A percentile compares a stretch with the other conserved stretches of the same genome.
These are phyloP conservation scores for Solanum medicagineum DNA, from an alignment of 257 asterid genomes.

Conservation along the genomic window DNA sequence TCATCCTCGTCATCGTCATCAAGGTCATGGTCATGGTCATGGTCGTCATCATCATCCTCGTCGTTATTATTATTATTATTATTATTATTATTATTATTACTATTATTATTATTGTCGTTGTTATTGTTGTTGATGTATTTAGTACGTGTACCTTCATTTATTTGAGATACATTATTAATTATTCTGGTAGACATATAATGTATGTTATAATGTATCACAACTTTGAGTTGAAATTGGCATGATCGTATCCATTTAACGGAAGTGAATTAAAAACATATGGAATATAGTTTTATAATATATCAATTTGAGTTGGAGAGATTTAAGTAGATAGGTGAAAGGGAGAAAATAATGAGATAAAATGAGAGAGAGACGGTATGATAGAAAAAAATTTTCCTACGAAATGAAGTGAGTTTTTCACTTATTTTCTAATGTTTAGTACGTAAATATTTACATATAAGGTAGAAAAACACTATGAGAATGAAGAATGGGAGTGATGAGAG, in stretches of 20 bases:
- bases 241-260: not conserved
- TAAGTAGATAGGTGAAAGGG: not conserved
- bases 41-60: too few relatives aligned
- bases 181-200: not conserved
- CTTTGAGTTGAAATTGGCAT: not conserved
- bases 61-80: too few relatives aligned
- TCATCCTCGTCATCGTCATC: too few relatives aligned
- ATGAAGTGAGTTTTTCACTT: too few relatives aligned
- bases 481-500: not conserved
- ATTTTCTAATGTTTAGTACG: too few relatives aligned
- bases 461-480: not conserved
- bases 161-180: not conserved
- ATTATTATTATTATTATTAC: too few relatives aligned
- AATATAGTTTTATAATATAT: not conserved
- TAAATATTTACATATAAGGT: too few relatives aligned
- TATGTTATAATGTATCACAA: not conserved
- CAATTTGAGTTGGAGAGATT: not conserved
- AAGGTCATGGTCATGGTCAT: too few relatives aligned
- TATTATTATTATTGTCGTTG: too few relatives aligned
- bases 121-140: not conserved
- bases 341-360: not conserved
- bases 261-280: not conserved
- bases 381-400: too few relatives aligned
- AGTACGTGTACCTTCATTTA: not conserved
- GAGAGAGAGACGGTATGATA: not conserved